Conservation (phyloP, 768 basidiomycete genomes). For the Sarcomyxa edulis region DNA sequence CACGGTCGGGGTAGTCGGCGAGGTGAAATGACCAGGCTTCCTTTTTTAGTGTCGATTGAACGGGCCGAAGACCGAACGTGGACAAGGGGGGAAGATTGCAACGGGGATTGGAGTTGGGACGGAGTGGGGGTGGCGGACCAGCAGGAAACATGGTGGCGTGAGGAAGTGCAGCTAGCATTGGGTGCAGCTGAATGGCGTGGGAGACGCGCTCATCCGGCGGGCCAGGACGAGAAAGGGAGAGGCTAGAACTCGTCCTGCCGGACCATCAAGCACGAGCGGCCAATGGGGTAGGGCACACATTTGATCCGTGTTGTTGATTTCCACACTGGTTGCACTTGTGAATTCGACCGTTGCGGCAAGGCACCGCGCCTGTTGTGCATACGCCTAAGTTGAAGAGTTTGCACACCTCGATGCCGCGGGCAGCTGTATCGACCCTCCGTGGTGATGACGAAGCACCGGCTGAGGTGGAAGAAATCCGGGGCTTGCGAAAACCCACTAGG, state of each 20-base stretch:
- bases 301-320: not conserved
- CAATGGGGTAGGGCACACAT: not conserved
- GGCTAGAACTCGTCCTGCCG: not conserved
- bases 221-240: not conserved
- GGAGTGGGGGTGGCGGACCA: constrained; percentile 4
- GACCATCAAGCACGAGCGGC: not conserved
- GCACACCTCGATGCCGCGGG: too few species aligned
- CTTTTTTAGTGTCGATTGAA: not conserved
- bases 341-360: not conserved
- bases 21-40: constrained; percentile 17
- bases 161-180: not conserved
- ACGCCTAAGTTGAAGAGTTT: too few species aligned
- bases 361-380: too few species aligned
- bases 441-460: too few species aligned
- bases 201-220: not conserved
- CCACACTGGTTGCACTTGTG: not conserved
- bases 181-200: not conserved
- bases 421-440: too few species aligned
- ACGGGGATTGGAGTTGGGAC: constrained; percentile 11
- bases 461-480: too few species aligned
- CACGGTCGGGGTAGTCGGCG: constrained; percentile 20
- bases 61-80: not conserved
- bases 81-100: constrained; percentile 5
- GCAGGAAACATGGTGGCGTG: constrained; percentile 8
- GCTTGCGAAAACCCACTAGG: too few species aligned